A percentile compares a stretch with the other conserved stretches of the same genome.
These are phyloP conservation scores for Amanita pallidorosea DNA, from an alignment of 768 basidiomycete genomes.

Conservation along the genomic window DNA sequence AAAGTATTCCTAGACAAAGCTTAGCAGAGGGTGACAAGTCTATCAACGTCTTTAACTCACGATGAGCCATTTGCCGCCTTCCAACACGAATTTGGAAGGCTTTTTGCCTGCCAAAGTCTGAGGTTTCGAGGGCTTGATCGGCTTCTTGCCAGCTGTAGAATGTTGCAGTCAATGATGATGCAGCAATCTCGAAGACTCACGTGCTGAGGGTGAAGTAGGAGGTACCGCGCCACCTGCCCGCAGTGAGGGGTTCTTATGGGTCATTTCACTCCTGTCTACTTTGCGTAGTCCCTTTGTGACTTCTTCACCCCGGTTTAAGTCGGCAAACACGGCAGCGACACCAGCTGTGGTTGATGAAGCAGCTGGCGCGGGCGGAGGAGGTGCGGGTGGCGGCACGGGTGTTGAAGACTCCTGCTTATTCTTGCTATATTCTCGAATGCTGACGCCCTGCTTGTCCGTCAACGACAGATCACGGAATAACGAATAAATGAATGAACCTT, in stretches of 20 bases:
- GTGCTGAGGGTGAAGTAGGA: slow-evolving; percentile 19
- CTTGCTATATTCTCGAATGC: slow-evolving; percentile 30
- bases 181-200: slow-evolving; percentile 11
- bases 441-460: slow-evolving; percentile 46
- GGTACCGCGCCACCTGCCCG: slow-evolving; percentile 50
- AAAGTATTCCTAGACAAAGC: slow-evolving; percentile 66
- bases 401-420: slow-evolving; percentile 14
- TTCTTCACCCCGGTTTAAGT: slow-evolving; percentile 81
- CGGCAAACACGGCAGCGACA: slow-evolving; percentile 76
- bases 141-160: slow-evolving; percentile 41
- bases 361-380: slow-evolving; percentile 40
- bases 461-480: neutral
- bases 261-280: slow-evolving; percentile 95
- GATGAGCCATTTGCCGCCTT: slow-evolving; percentile 90
- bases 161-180: neutral
- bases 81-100: slow-evolving; percentile 79
- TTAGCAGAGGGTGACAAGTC: neutral
- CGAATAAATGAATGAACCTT: slow-evolving; percentile 34
- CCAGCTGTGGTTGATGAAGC: slow-evolving; percentile 40
- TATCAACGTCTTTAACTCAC: slow-evolving; percentile 31
- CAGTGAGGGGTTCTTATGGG: slow-evolving; percentile 93
- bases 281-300: slow-evolving; percentile 89
- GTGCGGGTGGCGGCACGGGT: slow-evolving; percentile 34
- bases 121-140: slow-evolving; percentile 78
- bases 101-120: slow-evolving; percentile 79